Base-by-base conservation (phyloP, 176 grass and related monocot species). In the Pontederia crassipes region DNA sequence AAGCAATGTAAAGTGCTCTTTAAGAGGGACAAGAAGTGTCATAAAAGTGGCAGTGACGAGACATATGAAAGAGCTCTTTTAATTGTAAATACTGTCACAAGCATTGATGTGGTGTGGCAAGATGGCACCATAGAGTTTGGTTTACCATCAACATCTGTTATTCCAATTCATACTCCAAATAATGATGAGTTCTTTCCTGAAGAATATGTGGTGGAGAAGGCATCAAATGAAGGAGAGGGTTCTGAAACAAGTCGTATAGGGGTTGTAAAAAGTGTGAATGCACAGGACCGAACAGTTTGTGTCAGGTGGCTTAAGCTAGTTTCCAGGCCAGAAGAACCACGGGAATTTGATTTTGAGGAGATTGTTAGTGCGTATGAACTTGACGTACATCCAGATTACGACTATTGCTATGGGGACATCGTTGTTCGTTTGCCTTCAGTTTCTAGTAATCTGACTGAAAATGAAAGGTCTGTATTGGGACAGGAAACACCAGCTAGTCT, bases 161-260 rank as follows among this genome's bases (percentile, higher is more conserved):
- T 95, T 69, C 85, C 85, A 8, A 86, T 95, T 57, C 90, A 86
- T 32, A 95, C 46, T 70, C 86, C 90, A 61, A 89, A 79, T 76
- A 86, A 95, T 35, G 76, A 86, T 74, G 90, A 95, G 29, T 89
- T 89, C 65, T 95, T 95, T 54, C 90, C 90, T 2, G 85, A 95
- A 72, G 79, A 89, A 47, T 95, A 89, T 71, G 82, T 86, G 4
- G 56, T 89, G 35, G 86, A 95, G 59, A 86, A 89, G 59, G 63
- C 72, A n/a, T 75, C 77, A 49, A 83, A 89, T 80, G 86, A 95
- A 53, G 75, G 62, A 17, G 86, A 90, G 26, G 78, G 86, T 63
- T 79, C 64, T 78, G 72, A 71, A 61, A 80, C 64, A 72, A 81
- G 62, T 28, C 83, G 80, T 62, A 52, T 77, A 20, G 85, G 86